Evolutionary conservation across 371 early-diverging fungal genomes (phyloP).

Genomic region (Mortierella sp.): DNA sequence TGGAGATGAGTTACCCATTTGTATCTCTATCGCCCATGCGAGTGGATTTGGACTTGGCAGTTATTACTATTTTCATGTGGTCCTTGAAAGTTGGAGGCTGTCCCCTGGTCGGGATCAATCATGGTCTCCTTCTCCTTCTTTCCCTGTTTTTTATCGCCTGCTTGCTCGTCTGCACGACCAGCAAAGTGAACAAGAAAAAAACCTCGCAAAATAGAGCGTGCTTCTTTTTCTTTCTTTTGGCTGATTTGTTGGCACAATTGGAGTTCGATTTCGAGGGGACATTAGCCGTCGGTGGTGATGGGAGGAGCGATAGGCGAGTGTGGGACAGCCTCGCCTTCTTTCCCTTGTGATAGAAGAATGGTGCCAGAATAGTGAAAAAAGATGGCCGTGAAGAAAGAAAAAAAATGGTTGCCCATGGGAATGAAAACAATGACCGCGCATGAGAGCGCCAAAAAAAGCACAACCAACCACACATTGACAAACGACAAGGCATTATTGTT

Average conservation of each 20-base stretch:
- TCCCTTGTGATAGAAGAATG: constrained; percentile 9
- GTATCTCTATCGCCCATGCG: neutral
- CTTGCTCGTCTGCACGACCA: neutral
- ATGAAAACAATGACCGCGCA: constrained; percentile 7
- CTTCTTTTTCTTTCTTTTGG: neutral
- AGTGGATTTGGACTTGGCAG: neutral
- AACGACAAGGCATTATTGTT: neutral
- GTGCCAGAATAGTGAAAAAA: constrained; percentile 3
- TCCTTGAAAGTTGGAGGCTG: neutral
- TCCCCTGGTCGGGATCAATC: neutral
- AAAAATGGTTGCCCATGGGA: neutral
- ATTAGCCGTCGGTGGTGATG: neutral
- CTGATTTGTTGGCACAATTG: neutral
- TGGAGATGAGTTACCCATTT: neutral
- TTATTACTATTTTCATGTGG: neutral
- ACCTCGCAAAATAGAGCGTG: neutral
- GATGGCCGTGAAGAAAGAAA: neutral
- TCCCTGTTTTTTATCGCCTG: neutral
- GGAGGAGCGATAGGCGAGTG: neutral
- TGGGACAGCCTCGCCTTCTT: neutral
- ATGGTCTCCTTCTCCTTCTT: neutral
- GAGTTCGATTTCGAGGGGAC: no score
- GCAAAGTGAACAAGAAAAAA: neutral
- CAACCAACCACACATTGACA: neutral
- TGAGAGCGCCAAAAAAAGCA: constrained; percentile 7